These are phyloP conservation scores for Colletotrichum sp. DNA, from an alignment of 2,329 filamentous ascomycete species.

Conservation along the genomic window DNA sequence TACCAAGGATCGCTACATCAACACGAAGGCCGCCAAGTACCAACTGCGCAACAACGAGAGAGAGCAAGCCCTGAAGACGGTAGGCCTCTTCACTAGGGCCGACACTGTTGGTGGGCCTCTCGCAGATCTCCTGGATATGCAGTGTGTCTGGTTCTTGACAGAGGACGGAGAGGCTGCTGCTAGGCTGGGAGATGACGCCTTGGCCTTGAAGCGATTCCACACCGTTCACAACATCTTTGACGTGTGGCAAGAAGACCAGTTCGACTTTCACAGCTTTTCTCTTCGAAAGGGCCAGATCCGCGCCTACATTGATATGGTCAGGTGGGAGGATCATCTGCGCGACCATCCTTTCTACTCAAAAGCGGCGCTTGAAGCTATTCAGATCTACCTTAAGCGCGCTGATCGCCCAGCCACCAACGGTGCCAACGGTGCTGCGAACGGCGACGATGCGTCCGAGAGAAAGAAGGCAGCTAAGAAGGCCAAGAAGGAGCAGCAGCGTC, in stretches of 20 bases:
- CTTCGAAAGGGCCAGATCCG: slow-evolving; percentile 95
- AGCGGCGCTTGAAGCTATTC: slow-evolving; percentile 81
- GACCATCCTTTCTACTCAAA: slow-evolving; percentile 93
- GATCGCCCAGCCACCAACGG: slow-evolving; percentile 76
- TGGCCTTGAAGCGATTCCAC: slow-evolving; percentile 92
- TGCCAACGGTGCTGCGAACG: slow-evolving; percentile 57
- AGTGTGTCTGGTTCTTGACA: slow-evolving; percentile 95
- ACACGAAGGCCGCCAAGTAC: slow-evolving; percentile 97
- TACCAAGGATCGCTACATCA: slow-evolving; percentile 93
- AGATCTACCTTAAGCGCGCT: slow-evolving; percentile 79
- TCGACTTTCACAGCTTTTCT: slow-evolving; percentile 98
- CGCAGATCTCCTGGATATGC: slow-evolving; percentile 95
- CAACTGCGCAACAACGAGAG: slow-evolving; percentile 92
- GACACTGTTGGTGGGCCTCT: slow-evolving; percentile 88
- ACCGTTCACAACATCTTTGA: slow-evolving; percentile 92
- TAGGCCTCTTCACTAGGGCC: slow-evolving; percentile 92
- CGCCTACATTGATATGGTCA: slow-evolving; percentile 94
- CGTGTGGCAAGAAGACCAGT: slow-evolving; percentile 97
- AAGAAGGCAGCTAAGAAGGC: slow-evolving; percentile 93
- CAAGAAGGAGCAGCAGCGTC: slow-evolving; percentile 70
- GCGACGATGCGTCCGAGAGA: slow-evolving; percentile 69
- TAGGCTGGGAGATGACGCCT: slow-evolving; percentile 79
- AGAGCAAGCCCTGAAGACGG: slow-evolving; percentile 83
- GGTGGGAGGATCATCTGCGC: slow-evolving; percentile 91
- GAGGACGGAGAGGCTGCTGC: slow-evolving; percentile 93